Percentiles rank a stretch among this genome's conserved stretches.
These are phyloP conservation scores for Schwanniomyces yamadae DNA, from an alignment of 805 yeast genomes.

Conservation along the genomic window DNA sequence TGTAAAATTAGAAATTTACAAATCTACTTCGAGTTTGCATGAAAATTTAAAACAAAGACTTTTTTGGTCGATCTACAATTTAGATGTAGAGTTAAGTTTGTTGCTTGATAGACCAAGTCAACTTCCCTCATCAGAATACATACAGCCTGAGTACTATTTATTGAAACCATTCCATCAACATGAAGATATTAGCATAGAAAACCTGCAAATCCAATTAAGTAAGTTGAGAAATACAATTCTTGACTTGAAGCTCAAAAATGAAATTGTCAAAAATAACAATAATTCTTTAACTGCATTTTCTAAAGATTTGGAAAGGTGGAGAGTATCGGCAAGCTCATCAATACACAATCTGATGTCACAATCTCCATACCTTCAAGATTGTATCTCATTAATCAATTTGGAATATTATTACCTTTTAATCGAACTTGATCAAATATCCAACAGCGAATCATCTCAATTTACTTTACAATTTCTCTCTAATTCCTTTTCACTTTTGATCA, in stretches of 20 bases:
- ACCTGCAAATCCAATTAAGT: constrained; percentile 23
- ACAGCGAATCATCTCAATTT: constrained; percentile 39
- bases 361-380: constrained; percentile 30
- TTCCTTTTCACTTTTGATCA: constrained; percentile 35
- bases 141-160: constrained; percentile 16
- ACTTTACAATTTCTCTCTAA: constrained; percentile 41
- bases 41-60: constrained; percentile 14
- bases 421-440: constrained; percentile 40
- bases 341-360: constrained; percentile 27
- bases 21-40: constrained; percentile 1
- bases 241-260: constrained; percentile 11
- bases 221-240: constrained; percentile 26
- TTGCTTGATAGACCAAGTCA: constrained; percentile 35
- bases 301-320: constrained; percentile 38
- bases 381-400: constrained; percentile 32
- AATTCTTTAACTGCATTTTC: constrained; percentile 18
- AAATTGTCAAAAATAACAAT: background rate
- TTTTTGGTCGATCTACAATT: constrained; percentile 38
- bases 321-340: constrained; percentile 26
- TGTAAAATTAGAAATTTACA: constrained; percentile 21
- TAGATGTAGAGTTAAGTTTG: constrained; percentile 40
- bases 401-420: constrained; percentile 39
- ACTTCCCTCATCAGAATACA: constrained; percentile 25
- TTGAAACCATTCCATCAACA: constrained; percentile 14
- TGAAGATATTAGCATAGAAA: constrained; percentile 19